Conservation (phyloP, 75 land plant genomes). For the Pseudotsuga menziesii region DNA sequence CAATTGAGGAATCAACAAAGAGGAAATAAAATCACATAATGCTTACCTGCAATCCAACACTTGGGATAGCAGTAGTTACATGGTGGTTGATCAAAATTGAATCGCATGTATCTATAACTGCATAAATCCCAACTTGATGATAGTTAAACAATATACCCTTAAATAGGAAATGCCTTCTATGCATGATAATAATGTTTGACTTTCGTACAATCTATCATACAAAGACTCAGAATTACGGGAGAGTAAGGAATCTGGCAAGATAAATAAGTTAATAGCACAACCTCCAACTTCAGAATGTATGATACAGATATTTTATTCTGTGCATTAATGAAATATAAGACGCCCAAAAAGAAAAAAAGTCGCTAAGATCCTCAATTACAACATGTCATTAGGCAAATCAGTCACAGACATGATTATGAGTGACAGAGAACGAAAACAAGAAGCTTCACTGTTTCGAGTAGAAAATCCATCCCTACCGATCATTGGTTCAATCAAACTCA, state of each 20-base stretch:
- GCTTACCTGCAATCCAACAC: conserved; percentile 77
- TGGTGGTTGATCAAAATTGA: conserved; percentile 56
- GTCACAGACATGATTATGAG: background rate
- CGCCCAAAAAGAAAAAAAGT: no score
- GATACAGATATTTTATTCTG: no score
- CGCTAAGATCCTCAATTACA: no score
- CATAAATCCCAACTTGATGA: conserved; percentile 8
- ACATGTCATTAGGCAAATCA: no score
- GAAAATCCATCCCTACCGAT: background rate
- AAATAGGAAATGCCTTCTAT: background rate
- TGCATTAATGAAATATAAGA: no score
- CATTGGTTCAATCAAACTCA: background rate
- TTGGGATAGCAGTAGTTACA: conserved; percentile 57
- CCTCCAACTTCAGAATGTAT: background rate
- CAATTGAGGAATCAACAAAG: background rate
- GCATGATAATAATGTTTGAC: background rate
- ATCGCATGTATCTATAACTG: conserved; percentile 13
- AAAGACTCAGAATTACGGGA: background rate
- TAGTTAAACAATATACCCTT: background rate
- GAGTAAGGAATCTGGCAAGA: background rate
- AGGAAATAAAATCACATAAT: background rate
- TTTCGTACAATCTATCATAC: background rate
- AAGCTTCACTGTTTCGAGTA: background rate
- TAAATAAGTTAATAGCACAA: background rate
- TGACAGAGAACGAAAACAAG: background rate